These are phyloP conservation scores for Gelatoporia subvermispora DNA, from an alignment of 768 basidiomycete genomes.

Conservation along the genomic window DNA sequence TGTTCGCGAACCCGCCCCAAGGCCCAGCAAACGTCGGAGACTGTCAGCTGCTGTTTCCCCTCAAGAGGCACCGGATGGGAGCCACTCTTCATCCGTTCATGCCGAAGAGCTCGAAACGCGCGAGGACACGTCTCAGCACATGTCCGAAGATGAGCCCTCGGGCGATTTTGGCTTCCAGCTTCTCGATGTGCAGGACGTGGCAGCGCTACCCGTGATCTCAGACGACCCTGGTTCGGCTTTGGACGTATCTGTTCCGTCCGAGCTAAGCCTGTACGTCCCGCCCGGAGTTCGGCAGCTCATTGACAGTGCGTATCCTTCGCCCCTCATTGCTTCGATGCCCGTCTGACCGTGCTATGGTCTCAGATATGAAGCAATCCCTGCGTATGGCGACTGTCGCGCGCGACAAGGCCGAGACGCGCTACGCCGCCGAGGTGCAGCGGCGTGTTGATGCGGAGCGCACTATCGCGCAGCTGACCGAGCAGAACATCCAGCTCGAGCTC, in stretches of 20 bases:
- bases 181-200: conserved; percentile 29
- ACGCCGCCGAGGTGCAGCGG: conserved; percentile 25
- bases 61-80: too few species aligned
- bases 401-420: conserved; percentile 27
- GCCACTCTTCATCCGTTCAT: too few species aligned
- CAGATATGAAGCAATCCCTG: conserved; percentile 33
- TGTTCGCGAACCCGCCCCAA: background rate
- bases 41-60: background rate
- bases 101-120: too few species aligned
- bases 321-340: background rate
- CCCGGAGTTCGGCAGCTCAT: conserved; percentile 30
- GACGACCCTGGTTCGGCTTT: conserved; percentile 9
- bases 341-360: background rate
- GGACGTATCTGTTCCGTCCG: background rate
- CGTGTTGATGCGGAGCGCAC: conserved; percentile 28
- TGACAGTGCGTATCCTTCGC: conserved; percentile 23
- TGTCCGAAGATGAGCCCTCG: background rate
- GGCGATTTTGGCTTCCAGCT: conserved; percentile 24
- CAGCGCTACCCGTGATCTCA: conserved; percentile 30
- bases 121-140: background rate
- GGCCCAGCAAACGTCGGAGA: background rate
- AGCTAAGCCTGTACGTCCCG: conserved; percentile 28
- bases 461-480: conserved; percentile 10
- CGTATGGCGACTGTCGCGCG: conserved; percentile 27
- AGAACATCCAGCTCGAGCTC: conserved; percentile 11